These are phyloP conservation scores for Xylaria sp. DNA, from an alignment of 2,329 filamentous ascomycete species.

Conservation along the genomic window DNA sequence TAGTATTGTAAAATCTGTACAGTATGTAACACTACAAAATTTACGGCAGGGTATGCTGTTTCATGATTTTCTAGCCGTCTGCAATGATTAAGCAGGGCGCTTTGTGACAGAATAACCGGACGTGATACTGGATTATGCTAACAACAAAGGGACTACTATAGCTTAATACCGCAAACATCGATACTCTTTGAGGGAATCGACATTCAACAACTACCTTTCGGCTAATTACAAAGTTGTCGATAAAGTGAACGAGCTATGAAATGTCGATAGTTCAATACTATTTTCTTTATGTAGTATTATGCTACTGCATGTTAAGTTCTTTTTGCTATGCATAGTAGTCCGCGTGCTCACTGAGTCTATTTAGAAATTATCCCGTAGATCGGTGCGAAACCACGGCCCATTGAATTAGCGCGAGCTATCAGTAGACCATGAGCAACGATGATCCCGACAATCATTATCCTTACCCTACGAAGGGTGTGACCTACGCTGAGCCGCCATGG, in stretches of 20 bases:
- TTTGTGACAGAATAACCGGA: not conserved
- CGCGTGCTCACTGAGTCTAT: not conserved
- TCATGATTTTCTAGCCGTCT: not conserved
- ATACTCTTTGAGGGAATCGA: not conserved
- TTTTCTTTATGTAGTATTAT: not conserved
- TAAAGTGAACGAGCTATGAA: not conserved
- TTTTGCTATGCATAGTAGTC: not conserved
- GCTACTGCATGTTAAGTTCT: not conserved
- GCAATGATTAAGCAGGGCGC: not conserved
- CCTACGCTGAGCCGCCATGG: not conserved
- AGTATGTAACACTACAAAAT: too few relatives aligned
- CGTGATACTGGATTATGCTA: not conserved
- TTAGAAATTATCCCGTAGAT: not conserved
- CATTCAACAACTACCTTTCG: not conserved
- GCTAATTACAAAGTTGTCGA: not conserved
- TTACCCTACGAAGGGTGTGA: slow-evolving; percentile 6
- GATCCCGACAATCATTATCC: slow-evolving; percentile 1
- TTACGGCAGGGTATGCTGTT: too few relatives aligned
- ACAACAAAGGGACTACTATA: slow-evolving; percentile 5
- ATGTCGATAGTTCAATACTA: not conserved
- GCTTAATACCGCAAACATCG: slow-evolving; percentile 21
- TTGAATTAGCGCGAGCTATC: not conserved
- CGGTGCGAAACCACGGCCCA: too few relatives aligned
- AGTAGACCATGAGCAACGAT: not conserved
- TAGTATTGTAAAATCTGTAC: too few relatives aligned